A percentile compares a stretch with the other conserved stretches of the same genome.
phyloP scores from a whole-genome alignment of 345 rosid genomes.

The Pugionium dolabratum region DNA sequence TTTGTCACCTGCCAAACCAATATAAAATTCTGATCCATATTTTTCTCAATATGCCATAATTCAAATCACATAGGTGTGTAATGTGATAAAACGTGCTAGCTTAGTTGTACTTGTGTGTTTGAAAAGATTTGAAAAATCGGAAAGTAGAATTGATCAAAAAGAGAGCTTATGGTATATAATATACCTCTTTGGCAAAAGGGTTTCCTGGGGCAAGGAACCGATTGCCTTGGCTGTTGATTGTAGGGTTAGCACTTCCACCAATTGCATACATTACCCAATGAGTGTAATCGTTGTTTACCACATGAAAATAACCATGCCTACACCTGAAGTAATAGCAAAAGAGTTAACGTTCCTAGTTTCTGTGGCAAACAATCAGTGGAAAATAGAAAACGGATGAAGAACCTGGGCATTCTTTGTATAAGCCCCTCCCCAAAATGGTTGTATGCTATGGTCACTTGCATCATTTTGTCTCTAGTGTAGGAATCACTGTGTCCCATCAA shows the following conservation, averaged over 20 bases:
- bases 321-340: conserved; percentile 55
- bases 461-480: conserved; percentile 79
- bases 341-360: background rate
- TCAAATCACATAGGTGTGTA: background rate
- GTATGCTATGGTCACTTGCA: conserved; percentile 97
- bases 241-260: conserved; percentile 97
- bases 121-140: background rate
- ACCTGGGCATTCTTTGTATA: conserved; percentile 99
- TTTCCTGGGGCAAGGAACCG: conserved; percentile 83
- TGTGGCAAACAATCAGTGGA: background rate
- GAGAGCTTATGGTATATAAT: background rate
- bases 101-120: background rate
- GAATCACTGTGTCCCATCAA: conserved; percentile 97
- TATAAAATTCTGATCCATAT: background rate
- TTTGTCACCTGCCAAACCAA: conserved; percentile 51
- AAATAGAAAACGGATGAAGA: background rate
- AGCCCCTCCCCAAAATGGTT: conserved; percentile 99
- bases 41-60: background rate
- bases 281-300: conserved; percentile 96
- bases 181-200: conserved; percentile 69
- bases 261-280: conserved; percentile 99
- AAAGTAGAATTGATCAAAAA: background rate
- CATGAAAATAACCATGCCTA: conserved; percentile 94
- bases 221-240: conserved; percentile 97
- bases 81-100: background rate